phyloP scores from a whole-genome alignment of 2,329 filamentous ascomycete genomes.

The Delphinella strobiligena region DNA sequence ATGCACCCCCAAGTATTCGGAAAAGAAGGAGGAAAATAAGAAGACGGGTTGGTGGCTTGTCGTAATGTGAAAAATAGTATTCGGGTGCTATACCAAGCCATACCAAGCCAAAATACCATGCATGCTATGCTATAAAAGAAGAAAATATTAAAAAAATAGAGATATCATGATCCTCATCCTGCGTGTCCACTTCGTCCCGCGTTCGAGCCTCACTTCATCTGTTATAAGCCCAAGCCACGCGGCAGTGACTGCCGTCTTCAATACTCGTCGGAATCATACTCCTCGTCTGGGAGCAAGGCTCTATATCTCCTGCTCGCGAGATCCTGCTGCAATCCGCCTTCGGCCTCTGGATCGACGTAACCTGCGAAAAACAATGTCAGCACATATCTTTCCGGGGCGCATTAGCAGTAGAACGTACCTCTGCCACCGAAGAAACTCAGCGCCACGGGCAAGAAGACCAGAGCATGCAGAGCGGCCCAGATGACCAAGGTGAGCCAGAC shows the following conservation, averaged over 20 bases:
- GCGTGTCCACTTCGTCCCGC: no score
- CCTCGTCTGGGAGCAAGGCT: constrained; percentile 65
- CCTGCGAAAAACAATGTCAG: constrained; percentile 31
- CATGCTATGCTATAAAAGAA: no score
- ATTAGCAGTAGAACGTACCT: constrained; percentile 36
- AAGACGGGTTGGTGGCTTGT: no score
- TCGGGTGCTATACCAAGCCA: no score
- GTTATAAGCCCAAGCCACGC: no score
- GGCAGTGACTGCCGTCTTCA: constrained; percentile 8
- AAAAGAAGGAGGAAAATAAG: no score
- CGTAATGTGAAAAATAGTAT: no score
- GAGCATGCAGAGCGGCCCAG: constrained; percentile 76
- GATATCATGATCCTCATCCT: no score
- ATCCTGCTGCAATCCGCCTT: constrained; percentile 83
- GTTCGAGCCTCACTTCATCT: no score
- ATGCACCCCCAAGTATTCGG: no score
- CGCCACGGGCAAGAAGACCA: constrained; percentile 84
- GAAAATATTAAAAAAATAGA: no score
- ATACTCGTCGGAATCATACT: constrained; percentile 59
- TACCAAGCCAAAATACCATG: no score
- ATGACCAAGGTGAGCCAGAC: constrained; percentile 88
- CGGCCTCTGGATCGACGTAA: constrained; percentile 76
- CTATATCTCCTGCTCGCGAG: constrained; percentile 68
- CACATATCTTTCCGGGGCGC: background rate
- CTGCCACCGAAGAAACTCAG: constrained; percentile 75